These are phyloP conservation scores for Emmonsiellopsis sp. DNA, from an alignment of 2,329 filamentous ascomycete genomes.

Conservation along the genomic window DNA sequence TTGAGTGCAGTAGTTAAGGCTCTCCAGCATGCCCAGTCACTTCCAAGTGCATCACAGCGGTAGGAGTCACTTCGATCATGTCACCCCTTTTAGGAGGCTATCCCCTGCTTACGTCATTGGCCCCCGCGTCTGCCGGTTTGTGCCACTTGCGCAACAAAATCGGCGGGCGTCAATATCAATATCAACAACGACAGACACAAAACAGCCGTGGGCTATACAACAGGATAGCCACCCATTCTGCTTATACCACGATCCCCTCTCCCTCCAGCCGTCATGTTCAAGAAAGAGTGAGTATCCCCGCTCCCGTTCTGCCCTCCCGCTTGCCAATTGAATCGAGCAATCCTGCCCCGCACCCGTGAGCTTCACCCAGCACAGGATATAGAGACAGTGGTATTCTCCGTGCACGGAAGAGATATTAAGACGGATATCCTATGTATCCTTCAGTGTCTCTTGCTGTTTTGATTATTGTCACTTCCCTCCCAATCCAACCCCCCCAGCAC, in stretches of 20 bases:
- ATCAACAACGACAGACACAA: not conserved
- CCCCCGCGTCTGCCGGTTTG: not conserved
- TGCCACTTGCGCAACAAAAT: not conserved
- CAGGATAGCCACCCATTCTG: not conserved
- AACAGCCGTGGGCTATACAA: not conserved
- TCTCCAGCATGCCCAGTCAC: too few species aligned
- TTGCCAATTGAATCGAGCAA: not conserved
- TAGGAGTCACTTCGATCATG: not conserved
- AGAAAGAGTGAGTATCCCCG: conserved; percentile 66
- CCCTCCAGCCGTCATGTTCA: conserved; percentile 61
- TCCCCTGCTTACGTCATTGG: not conserved
- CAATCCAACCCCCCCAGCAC: too few species aligned
- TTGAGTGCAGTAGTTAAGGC: not conserved
- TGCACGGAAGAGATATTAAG: too few species aligned
- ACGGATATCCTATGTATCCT: too few species aligned
- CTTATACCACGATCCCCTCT: not conserved
- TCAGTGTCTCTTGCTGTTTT: too few species aligned
- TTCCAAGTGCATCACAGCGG: too few species aligned
- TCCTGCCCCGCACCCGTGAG: too few species aligned
- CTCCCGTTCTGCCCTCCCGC: not conserved
- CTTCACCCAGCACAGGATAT: too few species aligned
- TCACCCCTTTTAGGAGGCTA: too few species aligned
- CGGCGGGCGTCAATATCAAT: not conserved
- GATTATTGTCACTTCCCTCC: not conserved
- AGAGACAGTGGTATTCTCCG: too few species aligned